Evolutionary conservation across 768 basidiomycete genomes (phyloP), one percentile per base, ranked within the genome.

Genomic region (Naganishia friedmannii): DNA sequence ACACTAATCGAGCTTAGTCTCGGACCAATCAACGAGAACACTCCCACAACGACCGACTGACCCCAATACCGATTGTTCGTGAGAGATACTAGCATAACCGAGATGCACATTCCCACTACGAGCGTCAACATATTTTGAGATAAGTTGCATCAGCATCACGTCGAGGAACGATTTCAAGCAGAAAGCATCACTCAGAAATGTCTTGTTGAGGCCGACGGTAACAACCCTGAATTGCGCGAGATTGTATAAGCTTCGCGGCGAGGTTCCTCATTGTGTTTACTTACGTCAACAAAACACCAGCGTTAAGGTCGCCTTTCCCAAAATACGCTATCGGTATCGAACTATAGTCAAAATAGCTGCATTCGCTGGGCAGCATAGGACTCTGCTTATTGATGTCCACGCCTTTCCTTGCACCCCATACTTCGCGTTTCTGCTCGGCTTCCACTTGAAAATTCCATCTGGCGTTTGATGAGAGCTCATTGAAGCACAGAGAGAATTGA

Each of bases 181-280:
- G 32, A 6, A 56, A 15, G 7, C 15, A 34, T 17, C 8, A 58
- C 57, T 58, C 37, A 58, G 34, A 26, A 58, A 58, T 9, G 57
- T 19, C 57, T 58, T 58, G 57, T 58, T 58, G 34, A 58, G n/a
- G 21, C 57, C 57, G 10, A 58, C 57, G 21, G 29, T 28, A 21
- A 21, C 57, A 17, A 34, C 32, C 9, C 57, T 58, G 55, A 53
- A 29, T 53, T 29, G 53, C n/a, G n/a, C 15, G n/a, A 15, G 5
- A 5, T 9, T 26, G n/a, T 9, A 53, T 29, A 28, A 28, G 32
- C n/a, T n/a, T n/a, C n/a, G n/a, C n/a, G n/a, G n/a, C n/a, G n/a
- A n/a, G n/a, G n/a, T 32, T 32, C 29, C 19, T 21, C 31, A 32
- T 32, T 9, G 13, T n/a, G n/a, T n/a, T n/a, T 21, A 17, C 57